Percentiles rank a stretch among this genome's conserved stretches.
These are phyloP conservation scores for Hypoxylon sp. DNA, from an alignment of 2,329 filamentous ascomycete species.

Conservation along the genomic window DNA sequence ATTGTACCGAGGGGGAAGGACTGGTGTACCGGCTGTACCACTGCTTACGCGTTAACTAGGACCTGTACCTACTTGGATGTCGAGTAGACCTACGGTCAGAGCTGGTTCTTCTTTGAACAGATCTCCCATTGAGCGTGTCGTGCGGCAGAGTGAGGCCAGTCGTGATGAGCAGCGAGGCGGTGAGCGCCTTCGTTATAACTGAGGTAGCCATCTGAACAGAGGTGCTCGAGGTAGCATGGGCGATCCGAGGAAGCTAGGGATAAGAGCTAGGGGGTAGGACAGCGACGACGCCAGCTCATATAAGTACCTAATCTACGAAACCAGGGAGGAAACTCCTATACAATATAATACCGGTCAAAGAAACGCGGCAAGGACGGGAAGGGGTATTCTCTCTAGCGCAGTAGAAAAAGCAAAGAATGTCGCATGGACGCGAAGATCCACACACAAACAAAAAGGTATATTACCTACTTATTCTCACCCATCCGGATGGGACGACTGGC, in stretches of 20 bases:
- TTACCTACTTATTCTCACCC: conserved; percentile 23
- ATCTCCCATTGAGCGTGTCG: conserved; percentile 2
- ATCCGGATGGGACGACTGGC: conserved; percentile 17
- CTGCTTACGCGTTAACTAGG: conserved; percentile 35
- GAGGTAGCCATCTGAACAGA: conserved; percentile 31
- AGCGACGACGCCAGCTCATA: neutral
- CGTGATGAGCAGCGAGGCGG: conserved; percentile 25
- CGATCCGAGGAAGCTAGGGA: neutral
- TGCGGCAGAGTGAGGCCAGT: conserved; percentile 30
- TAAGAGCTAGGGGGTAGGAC: neutral
- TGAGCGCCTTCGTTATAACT: conserved; percentile 32
- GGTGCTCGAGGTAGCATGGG: conserved; percentile 18
- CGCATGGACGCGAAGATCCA: conserved; percentile 21
- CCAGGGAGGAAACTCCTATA: conserved; percentile 16
- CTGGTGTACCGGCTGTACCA: conserved; percentile 49
- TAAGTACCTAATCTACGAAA: conserved; percentile 3
- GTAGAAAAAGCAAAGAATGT: conserved; percentile 33
- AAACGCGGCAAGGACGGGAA: conserved; percentile 14
- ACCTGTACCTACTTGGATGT: neutral
- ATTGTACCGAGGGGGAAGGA: conserved; percentile 48
- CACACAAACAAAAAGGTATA: conserved; percentile 30
- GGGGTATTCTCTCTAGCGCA: neutral
- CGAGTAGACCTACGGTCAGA: conserved; percentile 26
- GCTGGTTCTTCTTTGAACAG: conserved; percentile 16
- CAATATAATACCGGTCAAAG: neutral